Percentiles rank a stretch among this genome's conserved stretches.
Conservation (phyloP, 495 filamentous ascomycete genomes). For the Tuber borchii region DNA sequence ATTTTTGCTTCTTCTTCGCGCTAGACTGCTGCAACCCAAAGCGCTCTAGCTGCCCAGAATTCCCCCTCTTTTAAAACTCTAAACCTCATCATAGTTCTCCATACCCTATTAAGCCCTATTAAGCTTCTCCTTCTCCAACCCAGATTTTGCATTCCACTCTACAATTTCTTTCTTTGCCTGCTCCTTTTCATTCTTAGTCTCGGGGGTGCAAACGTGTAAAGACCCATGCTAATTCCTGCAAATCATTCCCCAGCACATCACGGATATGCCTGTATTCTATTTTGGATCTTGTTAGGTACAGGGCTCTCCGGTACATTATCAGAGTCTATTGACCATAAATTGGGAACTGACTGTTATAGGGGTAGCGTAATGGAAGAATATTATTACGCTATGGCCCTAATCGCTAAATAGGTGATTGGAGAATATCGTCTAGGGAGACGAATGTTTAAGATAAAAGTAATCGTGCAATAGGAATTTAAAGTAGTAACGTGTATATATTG, state of each 20-base stretch:
- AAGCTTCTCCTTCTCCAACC: not conserved
- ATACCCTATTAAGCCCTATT: not conserved
- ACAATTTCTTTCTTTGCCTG: not conserved
- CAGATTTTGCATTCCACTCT: not conserved
- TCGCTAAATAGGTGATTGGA: too few species aligned
- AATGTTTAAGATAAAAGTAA: too few species aligned
- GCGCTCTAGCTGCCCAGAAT: not conserved
- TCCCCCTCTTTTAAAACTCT: not conserved
- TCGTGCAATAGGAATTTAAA: too few species aligned
- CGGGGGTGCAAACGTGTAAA: not conserved
- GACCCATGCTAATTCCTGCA: not conserved
- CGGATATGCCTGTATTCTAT: not conserved
- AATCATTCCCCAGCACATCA: slow-evolving; percentile 12
- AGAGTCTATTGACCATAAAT: too few species aligned
- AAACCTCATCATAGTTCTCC: not conserved
- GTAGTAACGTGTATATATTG: too few species aligned
- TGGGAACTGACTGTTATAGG: too few species aligned
- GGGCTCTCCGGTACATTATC: too few species aligned
- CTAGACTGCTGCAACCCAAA: not conserved
- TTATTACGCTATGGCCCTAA: too few species aligned
- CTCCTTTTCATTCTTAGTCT: not conserved
- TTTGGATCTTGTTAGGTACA: too few species aligned
- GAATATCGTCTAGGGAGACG: too few species aligned
- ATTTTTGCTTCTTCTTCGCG: not conserved
- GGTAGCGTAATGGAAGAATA: too few species aligned